Evolutionary conservation across 495 filamentous ascomycete genomes (phyloP).

Genomic region (Aspergillus biplanus): DNA sequence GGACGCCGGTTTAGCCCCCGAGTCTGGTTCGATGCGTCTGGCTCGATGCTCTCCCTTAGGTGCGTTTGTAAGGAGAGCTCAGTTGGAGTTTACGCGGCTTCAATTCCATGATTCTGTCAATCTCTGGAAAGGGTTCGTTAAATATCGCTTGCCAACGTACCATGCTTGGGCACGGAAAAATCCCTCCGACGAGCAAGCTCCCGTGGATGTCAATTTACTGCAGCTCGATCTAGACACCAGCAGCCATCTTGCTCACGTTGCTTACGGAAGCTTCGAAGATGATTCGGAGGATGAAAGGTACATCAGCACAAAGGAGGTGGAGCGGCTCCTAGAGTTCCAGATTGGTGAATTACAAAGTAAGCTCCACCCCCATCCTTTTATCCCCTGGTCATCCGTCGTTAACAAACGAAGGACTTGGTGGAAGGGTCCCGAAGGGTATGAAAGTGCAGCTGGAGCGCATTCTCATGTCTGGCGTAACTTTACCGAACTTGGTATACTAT

Average conservation of each 20-base stretch:
- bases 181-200: conserved; percentile 60
- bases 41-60: conserved; percentile 79
- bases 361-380: conserved; percentile 24
- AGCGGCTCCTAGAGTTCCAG: conserved; percentile 84
- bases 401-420: conserved; percentile 59
- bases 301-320: conserved; percentile 81
- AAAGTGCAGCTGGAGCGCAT: conserved; percentile 65
- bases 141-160: conserved; percentile 77
- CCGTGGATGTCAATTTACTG: conserved; percentile 69
- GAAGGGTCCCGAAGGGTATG: conserved; percentile 71
- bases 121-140: conserved; percentile 79
- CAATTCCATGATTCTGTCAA: conserved; percentile 75
- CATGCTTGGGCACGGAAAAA: conserved; percentile 70
- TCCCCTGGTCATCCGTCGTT: conserved; percentile 24
- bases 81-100: conserved; percentile 78
- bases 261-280: conserved; percentile 64
- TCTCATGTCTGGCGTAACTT: conserved; percentile 63
- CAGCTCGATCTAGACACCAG: conserved; percentile 38
- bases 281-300: conserved; percentile 45
- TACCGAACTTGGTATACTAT: conserved; percentile 78
- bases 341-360: conserved; percentile 82
- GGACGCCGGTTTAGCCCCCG: conserved; percentile 52
- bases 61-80: conserved; percentile 75
- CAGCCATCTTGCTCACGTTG: conserved; percentile 56
- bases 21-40: conserved; percentile 51